phyloP scores from a whole-genome alignment of 306 rosid genomes.

The Dalbergia cultrata region DNA sequence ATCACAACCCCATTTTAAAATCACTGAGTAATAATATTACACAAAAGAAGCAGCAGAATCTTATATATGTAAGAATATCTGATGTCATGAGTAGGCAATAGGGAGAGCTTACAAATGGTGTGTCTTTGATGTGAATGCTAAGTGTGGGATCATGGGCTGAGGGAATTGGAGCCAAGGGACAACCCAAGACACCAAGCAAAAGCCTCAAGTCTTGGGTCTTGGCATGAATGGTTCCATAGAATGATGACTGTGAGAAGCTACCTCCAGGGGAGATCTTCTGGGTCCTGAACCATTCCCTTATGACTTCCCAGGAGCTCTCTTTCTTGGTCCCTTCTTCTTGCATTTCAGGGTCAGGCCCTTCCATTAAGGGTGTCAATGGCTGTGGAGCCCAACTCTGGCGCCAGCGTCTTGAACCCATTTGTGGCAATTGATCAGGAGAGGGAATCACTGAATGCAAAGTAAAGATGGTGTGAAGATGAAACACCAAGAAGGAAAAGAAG shows the following conservation, averaged over 20 bases:
- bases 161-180: conserved; percentile 97
- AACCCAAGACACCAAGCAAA: conserved; percentile 90
- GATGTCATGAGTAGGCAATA: background rate
- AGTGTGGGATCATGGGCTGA: conserved; percentile 53
- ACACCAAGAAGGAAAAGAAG: conserved; percentile 23
- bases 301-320: conserved; percentile 88
- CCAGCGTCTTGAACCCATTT: conserved; percentile 80
- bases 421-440: background rate
- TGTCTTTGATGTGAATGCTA: conserved; percentile 67
- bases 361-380: conserved; percentile 87
- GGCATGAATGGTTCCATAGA: conserved; percentile 64
- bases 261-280: conserved; percentile 64
- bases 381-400: conserved; percentile 89
- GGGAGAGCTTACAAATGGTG: conserved; percentile 72
- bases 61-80: background rate
- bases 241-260: conserved; percentile 48
- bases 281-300: conserved; percentile 86
- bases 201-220: conserved; percentile 80
- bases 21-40: too few relatives aligned
- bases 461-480: conserved; percentile 14
- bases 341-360: conserved; percentile 92
- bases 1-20: too few relatives aligned
- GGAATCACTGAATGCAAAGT: background rate
- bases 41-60: background rate
- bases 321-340: conserved; percentile 88